A percentile compares a stretch with the other conserved stretches of the same genome.
Conservation (phyloP, 2,329 filamentous ascomycete species). For the Dactylellina sp. region DNA sequence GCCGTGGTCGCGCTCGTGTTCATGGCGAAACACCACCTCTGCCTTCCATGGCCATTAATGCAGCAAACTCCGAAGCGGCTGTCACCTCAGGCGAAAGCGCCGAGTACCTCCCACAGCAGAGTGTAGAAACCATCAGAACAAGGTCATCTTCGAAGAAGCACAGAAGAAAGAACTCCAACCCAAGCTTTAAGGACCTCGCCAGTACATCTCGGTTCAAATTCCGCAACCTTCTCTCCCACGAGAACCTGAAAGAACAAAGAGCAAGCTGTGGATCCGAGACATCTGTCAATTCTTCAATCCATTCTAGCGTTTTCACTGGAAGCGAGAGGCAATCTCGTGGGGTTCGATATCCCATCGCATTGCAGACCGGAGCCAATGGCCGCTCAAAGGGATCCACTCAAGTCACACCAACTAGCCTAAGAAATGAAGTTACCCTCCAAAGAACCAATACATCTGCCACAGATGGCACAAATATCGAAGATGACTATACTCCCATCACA, state of each 20-base stretch:
- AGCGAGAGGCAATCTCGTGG: constrained; percentile 51
- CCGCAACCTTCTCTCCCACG: constrained; percentile 49
- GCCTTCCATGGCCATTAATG: constrained; percentile 37
- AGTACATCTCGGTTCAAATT: constrained; percentile 49
- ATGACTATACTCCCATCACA: constrained; percentile 51
- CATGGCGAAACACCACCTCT: constrained; percentile 54
- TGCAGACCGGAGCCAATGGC: constrained; percentile 15
- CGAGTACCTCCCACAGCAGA: constrained; percentile 13
- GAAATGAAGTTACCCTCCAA: constrained; percentile 32
- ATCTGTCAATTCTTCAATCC: constrained; percentile 49
- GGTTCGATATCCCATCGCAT: constrained; percentile 50
- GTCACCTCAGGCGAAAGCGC: constrained; percentile 10
- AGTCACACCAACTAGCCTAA: constrained; percentile 30
- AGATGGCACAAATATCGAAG: constrained; percentile 43
- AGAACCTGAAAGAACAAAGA: constrained; percentile 44
- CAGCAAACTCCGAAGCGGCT: background rate
- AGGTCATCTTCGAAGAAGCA: constrained; percentile 41
- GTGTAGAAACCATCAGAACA: background rate
- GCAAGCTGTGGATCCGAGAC: constrained; percentile 48
- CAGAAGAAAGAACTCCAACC: constrained; percentile 53
- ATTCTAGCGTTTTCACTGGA: constrained; percentile 44
- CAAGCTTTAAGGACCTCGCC: constrained; percentile 51
- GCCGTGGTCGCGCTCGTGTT: constrained; percentile 43
- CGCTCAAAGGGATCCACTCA: constrained; percentile 32
- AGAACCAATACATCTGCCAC: constrained; percentile 41